Conservation (phyloP, 2,329 filamentous ascomycete species). For the Penicillium sclerotiorum region DNA sequence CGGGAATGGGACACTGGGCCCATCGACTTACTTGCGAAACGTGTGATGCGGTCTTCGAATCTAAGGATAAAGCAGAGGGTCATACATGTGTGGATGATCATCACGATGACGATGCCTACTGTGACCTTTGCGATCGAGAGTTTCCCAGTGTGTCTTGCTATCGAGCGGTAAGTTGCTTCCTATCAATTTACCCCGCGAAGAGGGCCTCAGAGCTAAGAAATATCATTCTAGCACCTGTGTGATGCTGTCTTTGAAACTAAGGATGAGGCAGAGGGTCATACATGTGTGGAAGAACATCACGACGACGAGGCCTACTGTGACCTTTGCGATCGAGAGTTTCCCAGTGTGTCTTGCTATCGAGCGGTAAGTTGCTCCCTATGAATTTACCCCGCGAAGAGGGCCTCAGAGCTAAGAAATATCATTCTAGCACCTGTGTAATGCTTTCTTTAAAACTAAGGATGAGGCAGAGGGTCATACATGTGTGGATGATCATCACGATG, state of each 20-base stretch:
- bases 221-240: no score
- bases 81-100: not conserved
- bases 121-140: not conserved
- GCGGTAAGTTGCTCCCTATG: no score
- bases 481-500: not conserved
- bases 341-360: no score
- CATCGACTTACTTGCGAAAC: slow-evolving; percentile 34
- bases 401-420: no score
- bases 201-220: no score
- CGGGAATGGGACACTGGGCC: slow-evolving; percentile 26
- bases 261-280: not conserved
- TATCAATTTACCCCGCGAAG: no score
- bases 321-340: not conserved
- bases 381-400: no score
- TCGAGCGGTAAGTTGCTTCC: no score
- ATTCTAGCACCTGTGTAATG: no score
- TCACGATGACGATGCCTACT: not conserved
- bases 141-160: no score
- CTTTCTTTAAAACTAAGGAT: not conserved
- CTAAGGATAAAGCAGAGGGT: not conserved
- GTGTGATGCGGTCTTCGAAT: not conserved
- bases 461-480: not conserved
- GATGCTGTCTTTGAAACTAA: not conserved
- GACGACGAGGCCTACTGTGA: not conserved
- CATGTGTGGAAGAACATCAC: not conserved